These are phyloP conservation scores for Candida quercuum DNA, from an alignment of 805 yeast species.

Conservation along the genomic window DNA sequence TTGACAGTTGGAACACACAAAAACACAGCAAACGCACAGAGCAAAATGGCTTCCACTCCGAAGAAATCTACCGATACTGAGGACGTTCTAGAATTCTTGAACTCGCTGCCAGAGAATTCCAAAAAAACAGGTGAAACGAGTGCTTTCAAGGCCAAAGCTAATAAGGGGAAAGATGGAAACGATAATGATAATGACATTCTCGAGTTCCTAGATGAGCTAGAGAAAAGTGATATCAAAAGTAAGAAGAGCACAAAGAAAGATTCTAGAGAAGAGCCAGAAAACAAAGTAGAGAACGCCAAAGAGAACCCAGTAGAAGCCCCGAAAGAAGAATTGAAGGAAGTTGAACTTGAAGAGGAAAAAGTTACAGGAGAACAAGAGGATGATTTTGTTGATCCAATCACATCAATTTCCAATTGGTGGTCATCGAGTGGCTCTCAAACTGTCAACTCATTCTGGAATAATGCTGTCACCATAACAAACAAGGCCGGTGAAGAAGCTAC, in stretches of 20 bases:
- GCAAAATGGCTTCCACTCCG: conserved; percentile 16
- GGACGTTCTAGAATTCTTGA: conserved; percentile 75
- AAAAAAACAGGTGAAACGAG: conserved; percentile 23
- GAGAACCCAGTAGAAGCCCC: too few species aligned
- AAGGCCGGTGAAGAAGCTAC: conserved; percentile 28
- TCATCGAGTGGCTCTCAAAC: conserved; percentile 59
- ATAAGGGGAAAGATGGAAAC: conserved; percentile 29
- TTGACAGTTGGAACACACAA: background rate
- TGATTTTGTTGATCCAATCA: conserved; percentile 51
- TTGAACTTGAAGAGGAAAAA: conserved; percentile 12
- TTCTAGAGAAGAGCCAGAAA: too few species aligned
- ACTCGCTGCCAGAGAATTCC: conserved; percentile 61
- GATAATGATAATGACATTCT: conserved; percentile 33
- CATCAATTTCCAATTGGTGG: conserved; percentile 73
- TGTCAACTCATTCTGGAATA: conserved; percentile 64
- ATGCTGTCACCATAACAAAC: conserved; percentile 45
- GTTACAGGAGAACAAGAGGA: conserved; percentile 13
- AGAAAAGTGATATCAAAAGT: conserved; percentile 26
- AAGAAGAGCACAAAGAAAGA: conserved; percentile 14
- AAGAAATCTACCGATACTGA: conserved; percentile 49
- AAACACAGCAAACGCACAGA: background rate
- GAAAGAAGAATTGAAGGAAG: conserved; percentile 10
- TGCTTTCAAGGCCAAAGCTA: conserved; percentile 29
- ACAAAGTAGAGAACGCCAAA: too few species aligned
- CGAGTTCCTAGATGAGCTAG: conserved; percentile 58